Evolutionary conservation across 1,284 basidiomycete species (phyloP), one percentile per base, ranked within the genome.

Genomic region (Xanthoconium separans): DNA sequence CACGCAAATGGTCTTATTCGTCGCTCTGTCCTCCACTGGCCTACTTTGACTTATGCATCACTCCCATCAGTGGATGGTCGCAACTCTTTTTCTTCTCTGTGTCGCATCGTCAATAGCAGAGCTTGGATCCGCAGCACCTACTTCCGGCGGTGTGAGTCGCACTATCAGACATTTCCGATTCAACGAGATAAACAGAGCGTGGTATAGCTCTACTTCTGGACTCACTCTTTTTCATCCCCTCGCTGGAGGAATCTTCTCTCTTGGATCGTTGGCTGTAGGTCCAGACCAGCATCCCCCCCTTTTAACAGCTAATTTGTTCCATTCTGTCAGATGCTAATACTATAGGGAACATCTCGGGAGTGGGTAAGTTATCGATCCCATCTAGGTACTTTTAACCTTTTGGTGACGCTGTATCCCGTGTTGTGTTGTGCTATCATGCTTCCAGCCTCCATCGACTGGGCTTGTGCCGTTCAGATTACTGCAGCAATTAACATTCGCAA

Each of bases 371-470:
- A 7, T 27, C 27, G 27, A 27, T 27, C 27, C 27, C 27, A 8
- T 27, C 27, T 8, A 6, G 27, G 27, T 7, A 8, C 27, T 27
- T 27, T 27, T 6, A 27, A 27, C 27, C 27, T 5, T 7, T 27
- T 3, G 27, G 27, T n/a, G 7, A 27, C 7, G 34, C 8, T 9
- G 8, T 20, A 10, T 53, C 41, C 27, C 34, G 8, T 27, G 22
- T 15, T 29, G 12, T 15, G 13, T 9, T 47, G 27, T 36, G n/a
- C 30, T 44, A 40, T 41, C n/a, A 44, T 43, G 13, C 27, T 12
- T 13, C 20, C 31, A 61, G 76, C 78, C 4, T 75, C 75, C 4
- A 62, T 79, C 9, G 75, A 72, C 30, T 80, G 77, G 77, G 75
- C 65, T 42, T 74, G 70, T 45, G 65, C 75, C 13, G 53, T 72